A percentile compares a stretch with the other conserved stretches of the same genome.
Conservation (phyloP, 192 early-diverging fungal genomes). For the Coemansia asiatica region DNA sequence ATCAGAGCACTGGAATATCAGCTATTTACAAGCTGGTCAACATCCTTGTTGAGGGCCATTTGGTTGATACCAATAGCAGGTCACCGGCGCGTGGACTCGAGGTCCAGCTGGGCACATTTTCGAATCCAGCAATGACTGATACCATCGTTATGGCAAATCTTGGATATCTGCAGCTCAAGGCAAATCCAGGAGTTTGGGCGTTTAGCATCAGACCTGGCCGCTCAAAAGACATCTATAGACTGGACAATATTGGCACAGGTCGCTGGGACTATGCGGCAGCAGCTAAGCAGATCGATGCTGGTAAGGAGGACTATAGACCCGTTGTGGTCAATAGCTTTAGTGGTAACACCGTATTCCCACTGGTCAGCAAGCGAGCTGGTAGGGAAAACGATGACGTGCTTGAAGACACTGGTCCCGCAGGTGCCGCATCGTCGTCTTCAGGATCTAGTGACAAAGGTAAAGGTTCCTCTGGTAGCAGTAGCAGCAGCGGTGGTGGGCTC, state of each 20-base stretch:
- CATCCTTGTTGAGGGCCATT: conserved; percentile 91
- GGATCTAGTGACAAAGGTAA: neutral
- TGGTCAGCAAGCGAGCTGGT: conserved; percentile 76
- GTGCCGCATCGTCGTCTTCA: conserved; percentile 13
- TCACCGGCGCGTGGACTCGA: conserved; percentile 90
- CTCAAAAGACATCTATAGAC: conserved; percentile 73
- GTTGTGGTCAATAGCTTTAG: conserved; percentile 77
- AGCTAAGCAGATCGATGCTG: conserved; percentile 15
- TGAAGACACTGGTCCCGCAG: conserved; percentile 23
- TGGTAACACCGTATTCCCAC: conserved; percentile 79
- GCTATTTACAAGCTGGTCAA: conserved; percentile 78
- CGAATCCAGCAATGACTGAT: conserved; percentile 67
- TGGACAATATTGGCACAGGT: conserved; percentile 51
- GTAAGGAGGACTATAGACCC: conserved; percentile 32
- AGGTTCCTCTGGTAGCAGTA: neutral
- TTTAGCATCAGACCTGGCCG: conserved; percentile 79
- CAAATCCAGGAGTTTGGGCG: conserved; percentile 86
- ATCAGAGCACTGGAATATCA: conserved; percentile 57
- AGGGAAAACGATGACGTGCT: conserved; percentile 77
- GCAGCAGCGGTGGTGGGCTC: conserved; percentile 13
- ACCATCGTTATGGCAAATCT: conserved; percentile 99
- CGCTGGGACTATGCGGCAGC: conserved; percentile 45
- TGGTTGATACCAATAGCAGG: conserved; percentile 65
- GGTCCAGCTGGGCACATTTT: conserved; percentile 76
- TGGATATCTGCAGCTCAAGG: conserved; percentile 95